These are phyloP conservation scores for Aschersonia sp. DNA, from an alignment of 2,329 filamentous ascomycete genomes.

Conservation along the genomic window DNA sequence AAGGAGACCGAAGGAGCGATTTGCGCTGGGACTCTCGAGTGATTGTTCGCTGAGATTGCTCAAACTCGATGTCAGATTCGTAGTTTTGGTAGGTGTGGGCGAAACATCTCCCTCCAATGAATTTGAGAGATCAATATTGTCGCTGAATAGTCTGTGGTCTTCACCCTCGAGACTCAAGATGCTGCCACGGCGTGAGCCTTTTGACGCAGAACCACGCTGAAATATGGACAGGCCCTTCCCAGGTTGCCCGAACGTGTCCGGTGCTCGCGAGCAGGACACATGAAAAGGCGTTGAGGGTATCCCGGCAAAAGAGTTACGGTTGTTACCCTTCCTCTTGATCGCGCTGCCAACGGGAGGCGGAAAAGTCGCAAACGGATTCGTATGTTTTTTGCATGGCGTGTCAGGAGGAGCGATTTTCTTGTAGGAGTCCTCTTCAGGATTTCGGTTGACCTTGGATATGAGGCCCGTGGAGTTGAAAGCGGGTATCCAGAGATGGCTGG, in stretches of 20 bases:
- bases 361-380: constrained; percentile 52
- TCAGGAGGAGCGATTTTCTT: constrained; percentile 67
- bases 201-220: constrained; percentile 32
- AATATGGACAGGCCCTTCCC: constrained; percentile 55
- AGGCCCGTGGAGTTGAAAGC: constrained; percentile 91
- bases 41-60: constrained; percentile 22
- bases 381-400: constrained; percentile 85
- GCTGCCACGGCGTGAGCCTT: constrained; percentile 44
- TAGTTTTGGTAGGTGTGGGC: constrained; percentile 84
- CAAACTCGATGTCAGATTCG: constrained; percentile 24
- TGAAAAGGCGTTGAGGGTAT: constrained; percentile 73
- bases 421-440: constrained; percentile 51
- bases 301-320: constrained; percentile 54
- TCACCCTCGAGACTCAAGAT: constrained; percentile 71
- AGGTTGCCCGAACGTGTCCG: constrained; percentile 36
- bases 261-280: constrained; percentile 31
- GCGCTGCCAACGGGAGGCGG: constrained; percentile 43
- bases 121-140: constrained; percentile 12
- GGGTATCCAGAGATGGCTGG: constrained; percentile 53
- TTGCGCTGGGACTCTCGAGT: constrained; percentile 32
- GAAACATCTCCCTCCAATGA: constrained; percentile 48
- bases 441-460: constrained; percentile 85
- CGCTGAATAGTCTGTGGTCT: constrained; percentile 38
- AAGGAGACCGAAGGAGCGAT: constrained; percentile 25
- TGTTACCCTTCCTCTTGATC: constrained; percentile 47